A percentile compares a stretch with the other conserved stretches of the same genome.
Evolutionary conservation across 208 protist species (phyloP).

Genomic region (Trypanosoma vivax): DNA sequence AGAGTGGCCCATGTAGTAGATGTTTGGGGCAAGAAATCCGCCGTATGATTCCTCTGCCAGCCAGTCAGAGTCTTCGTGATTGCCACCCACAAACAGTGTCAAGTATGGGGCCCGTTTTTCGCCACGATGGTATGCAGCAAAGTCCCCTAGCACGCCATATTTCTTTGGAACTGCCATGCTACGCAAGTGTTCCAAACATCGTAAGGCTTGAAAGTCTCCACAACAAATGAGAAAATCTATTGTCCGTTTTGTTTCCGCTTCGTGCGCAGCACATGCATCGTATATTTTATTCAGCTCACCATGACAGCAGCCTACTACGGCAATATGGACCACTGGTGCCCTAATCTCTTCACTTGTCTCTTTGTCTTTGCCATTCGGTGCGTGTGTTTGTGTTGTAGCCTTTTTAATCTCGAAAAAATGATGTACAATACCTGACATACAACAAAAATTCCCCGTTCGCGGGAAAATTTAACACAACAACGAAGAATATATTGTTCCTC

Average conservation of each 20-base stretch:
- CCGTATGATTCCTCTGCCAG: slow-evolving; percentile 93
- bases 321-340: slow-evolving; percentile 57
- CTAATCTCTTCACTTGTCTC: not conserved
- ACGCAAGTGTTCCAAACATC: slow-evolving; percentile 89
- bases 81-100: slow-evolving; percentile 98
- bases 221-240: slow-evolving; percentile 97
- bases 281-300: slow-evolving; percentile 97
- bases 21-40: slow-evolving; percentile 96
- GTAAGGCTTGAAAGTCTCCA: slow-evolving; percentile 97
- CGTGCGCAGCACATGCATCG: slow-evolving; percentile 67
- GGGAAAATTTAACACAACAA: too few species aligned
- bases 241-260: slow-evolving; percentile 64
- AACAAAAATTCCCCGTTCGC: too few species aligned
- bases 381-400: too few species aligned
- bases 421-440: slow-evolving; percentile 25
- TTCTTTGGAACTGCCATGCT: slow-evolving; percentile 94
- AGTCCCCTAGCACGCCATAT: slow-evolving; percentile 91
- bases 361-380: too few species aligned
- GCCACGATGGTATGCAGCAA: slow-evolving; percentile 94
- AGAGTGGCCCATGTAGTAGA: slow-evolving; percentile 97
- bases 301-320: slow-evolving; percentile 97
- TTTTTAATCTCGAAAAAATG: slow-evolving; percentile 36
- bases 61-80: slow-evolving; percentile 97
- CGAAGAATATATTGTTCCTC: too few species aligned
- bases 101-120: slow-evolving; percentile 90